These are phyloP conservation scores for Phycomyces blakesleeanus DNA, from an alignment of 192 early-diverging fungal species.

Conservation along the genomic window DNA sequence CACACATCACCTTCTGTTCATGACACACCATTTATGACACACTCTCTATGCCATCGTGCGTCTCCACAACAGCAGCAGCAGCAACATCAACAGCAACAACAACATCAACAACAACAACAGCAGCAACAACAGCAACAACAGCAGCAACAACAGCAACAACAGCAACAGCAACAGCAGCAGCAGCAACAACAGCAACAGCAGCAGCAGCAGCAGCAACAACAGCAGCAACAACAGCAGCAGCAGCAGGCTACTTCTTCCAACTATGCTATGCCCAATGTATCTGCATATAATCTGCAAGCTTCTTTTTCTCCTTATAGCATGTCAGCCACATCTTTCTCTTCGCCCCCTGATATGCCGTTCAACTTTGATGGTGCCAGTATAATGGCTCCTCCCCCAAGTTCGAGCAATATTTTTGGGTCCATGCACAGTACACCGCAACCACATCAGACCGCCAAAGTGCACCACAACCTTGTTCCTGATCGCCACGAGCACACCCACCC, in stretches of 20 bases:
- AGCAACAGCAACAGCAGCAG: background rate
- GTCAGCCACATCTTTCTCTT: conserved; percentile 8
- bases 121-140: conserved; percentile 4
- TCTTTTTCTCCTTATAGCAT: conserved; percentile 19
- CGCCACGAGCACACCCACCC: background rate
- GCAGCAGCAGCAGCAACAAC: background rate
- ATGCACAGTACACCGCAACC: background rate
- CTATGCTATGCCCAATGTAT: conserved; percentile 1
- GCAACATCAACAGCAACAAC: background rate
- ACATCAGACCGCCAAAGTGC: background rate
- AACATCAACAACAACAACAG: background rate
- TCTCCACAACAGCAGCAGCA: background rate
- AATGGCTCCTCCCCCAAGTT: conserved; percentile 6
- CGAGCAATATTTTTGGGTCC: background rate
- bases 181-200: background rate
- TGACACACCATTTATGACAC: conserved; percentile 1
- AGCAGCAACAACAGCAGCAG: conserved; percentile 2
- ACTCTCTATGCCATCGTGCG: background rate
- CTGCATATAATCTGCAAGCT: background rate
- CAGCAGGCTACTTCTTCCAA: background rate
- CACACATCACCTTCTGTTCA: background rate
- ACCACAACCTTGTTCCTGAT: background rate
- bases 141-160: background rate
- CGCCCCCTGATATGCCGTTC: conserved; percentile 6
- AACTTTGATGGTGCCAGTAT: conserved; percentile 5